Conservation (phyloP, 208 protist genomes). For the Porcisia hertigi region DNA sequence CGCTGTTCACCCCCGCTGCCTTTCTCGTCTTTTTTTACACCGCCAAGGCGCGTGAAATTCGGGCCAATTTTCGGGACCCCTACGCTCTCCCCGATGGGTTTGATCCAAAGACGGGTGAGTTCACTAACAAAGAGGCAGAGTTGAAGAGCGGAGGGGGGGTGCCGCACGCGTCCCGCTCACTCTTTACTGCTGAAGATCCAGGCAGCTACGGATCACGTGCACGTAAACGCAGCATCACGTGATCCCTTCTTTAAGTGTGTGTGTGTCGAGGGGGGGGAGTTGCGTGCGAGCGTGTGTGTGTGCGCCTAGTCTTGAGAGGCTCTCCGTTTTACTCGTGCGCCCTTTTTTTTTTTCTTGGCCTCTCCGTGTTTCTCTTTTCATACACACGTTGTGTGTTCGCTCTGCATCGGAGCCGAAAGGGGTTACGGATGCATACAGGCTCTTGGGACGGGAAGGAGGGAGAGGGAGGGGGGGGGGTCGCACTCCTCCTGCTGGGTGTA, state of each 20-base stretch:
- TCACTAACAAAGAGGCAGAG: slow-evolving; percentile 16
- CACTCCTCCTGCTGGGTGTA: background rate
- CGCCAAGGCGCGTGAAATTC: slow-evolving; percentile 58
- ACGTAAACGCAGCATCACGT: slow-evolving; percentile 23
- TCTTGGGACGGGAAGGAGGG: background rate
- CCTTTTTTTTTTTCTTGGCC: background rate
- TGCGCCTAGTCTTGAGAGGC: background rate
- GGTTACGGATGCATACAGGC: background rate
- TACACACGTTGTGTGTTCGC: background rate
- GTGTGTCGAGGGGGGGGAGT: background rate
- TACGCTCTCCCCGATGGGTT: slow-evolving; percentile 78
- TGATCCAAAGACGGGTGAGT: slow-evolving; percentile 59
- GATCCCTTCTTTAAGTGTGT: background rate
- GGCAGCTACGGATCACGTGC: slow-evolving; percentile 37
- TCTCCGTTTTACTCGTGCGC: background rate
- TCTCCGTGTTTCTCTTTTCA: background rate
- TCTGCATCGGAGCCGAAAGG: background rate
- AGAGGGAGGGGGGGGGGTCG: background rate
- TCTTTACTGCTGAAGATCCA: slow-evolving; percentile 54
- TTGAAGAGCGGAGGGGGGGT: slow-evolving; percentile 13
- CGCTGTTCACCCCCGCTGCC: slow-evolving; percentile 45
- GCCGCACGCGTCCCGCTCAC: slow-evolving; percentile 28
- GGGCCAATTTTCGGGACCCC: slow-evolving; percentile 64
- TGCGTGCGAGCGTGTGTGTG: background rate
- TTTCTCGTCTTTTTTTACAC: slow-evolving; percentile 74